A percentile compares a stretch with the other conserved stretches of the same genome.
These are phyloP conservation scores for Porcisia hertigi DNA, from an alignment of 208 protist genomes.

Conservation along the genomic window DNA sequence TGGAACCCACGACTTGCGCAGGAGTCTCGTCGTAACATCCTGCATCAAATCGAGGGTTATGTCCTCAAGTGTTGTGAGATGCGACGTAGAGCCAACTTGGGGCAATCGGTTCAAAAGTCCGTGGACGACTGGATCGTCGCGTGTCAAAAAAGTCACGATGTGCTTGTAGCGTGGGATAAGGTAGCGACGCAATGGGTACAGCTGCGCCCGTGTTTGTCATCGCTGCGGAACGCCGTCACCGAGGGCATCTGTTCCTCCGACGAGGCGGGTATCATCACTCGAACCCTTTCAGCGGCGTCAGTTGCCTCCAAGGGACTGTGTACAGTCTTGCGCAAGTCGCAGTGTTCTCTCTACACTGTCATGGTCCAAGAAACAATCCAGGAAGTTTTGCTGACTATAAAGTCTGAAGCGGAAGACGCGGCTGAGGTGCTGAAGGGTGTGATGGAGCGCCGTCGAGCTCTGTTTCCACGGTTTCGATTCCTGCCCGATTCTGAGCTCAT, in stretches of 20 bases:
- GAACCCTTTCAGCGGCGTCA: constrained; percentile 10
- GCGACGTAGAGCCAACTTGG: constrained; percentile 51
- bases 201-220: constrained; percentile 24
- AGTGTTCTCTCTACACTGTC: constrained; percentile 91
- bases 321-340: constrained; percentile 61
- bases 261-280: constrained; percentile 5
- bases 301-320: constrained; percentile 37
- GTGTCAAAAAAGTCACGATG: constrained; percentile 60
- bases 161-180: constrained; percentile 48
- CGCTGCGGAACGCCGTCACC: constrained; percentile 20
- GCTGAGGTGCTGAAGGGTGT: constrained; percentile 84
- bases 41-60: constrained; percentile 58
- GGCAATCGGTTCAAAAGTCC: constrained; percentile 51
- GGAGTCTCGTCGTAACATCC: constrained; percentile 35
- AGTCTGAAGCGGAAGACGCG: constrained; percentile 91
- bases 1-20: constrained; percentile 21
- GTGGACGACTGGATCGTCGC: constrained; percentile 76
- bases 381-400: constrained; percentile 82
- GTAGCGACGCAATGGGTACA: constrained; percentile 47
- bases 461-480: constrained; percentile 95
- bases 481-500: constrained; percentile 83
- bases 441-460: constrained; percentile 89
- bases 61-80: constrained; percentile 49
- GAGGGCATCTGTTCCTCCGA: constrained; percentile 17
- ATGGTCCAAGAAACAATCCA: constrained; percentile 92